Conservation (phyloP, 441 rosid genomes). For the Gossypium lobatum region DNA sequence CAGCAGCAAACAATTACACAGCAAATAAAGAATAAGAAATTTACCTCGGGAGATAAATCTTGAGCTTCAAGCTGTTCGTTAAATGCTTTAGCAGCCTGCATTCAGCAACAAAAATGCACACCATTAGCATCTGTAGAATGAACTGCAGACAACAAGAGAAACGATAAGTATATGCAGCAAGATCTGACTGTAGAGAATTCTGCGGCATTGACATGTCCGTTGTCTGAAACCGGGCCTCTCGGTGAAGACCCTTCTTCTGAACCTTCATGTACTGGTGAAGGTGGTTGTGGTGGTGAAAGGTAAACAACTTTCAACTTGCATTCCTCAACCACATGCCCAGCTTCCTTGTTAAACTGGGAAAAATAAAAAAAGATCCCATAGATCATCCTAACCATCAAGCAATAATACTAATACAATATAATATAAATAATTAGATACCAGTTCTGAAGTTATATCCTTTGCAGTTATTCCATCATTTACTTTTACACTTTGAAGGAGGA, state of each 20-base stretch:
- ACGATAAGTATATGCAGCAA: neutral
- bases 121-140: neutral
- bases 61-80: slow-evolving; percentile 36
- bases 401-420: neutral
- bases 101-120: slow-evolving; percentile 20
- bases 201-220: slow-evolving; percentile 43
- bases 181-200: slow-evolving; percentile 47
- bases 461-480: slow-evolving; percentile 33
- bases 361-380: slow-evolving; percentile 1
- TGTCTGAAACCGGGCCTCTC: slow-evolving; percentile 49
- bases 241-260: slow-evolving; percentile 81
- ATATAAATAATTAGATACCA: slow-evolving; percentile 30
- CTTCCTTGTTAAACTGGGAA: slow-evolving; percentile 61
- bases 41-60: slow-evolving; percentile 57
- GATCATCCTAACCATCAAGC: neutral
- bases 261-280: slow-evolving; percentile 74
- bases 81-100: slow-evolving; percentile 42
- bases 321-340: slow-evolving; percentile 63
- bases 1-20: neutral
- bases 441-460: slow-evolving; percentile 61
- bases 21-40: slow-evolving; percentile 1
- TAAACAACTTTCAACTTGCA: slow-evolving; percentile 65
- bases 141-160: neutral
- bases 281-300: slow-evolving; percentile 63
- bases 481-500: slow-evolving; percentile 67